phyloP scores from a whole-genome alignment of 352 stramenopile species.

The Pilasporangium apinafurcum region DNA sequence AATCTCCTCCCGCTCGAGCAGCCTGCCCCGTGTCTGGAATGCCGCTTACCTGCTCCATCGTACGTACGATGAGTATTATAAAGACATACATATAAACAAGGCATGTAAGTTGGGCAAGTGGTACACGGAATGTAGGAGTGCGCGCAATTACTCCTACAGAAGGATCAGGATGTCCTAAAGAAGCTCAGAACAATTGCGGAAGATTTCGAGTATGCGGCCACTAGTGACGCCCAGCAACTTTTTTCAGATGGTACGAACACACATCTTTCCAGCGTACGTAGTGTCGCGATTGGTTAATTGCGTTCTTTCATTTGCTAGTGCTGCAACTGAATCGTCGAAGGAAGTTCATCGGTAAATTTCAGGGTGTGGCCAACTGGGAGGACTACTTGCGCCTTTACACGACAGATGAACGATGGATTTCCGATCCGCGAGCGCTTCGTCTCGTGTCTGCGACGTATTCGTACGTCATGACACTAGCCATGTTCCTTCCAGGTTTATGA shows the following conservation, averaged over 20 bases:
- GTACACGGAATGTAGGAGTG: constrained; percentile 15
- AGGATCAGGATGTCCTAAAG: constrained; percentile 16
- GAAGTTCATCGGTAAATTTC: background rate
- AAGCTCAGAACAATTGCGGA: constrained; percentile 36
- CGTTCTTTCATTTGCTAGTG: constrained; percentile 8
- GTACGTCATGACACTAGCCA: constrained; percentile 56
- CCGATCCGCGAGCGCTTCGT: constrained; percentile 21
- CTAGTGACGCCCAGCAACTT: constrained; percentile 23
- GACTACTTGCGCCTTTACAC: constrained; percentile 39
- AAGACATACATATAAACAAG: too few species aligned
- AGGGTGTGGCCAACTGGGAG: constrained; percentile 22
- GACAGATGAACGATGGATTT: constrained; percentile 18
- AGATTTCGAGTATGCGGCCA: constrained; percentile 29
- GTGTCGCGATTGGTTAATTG: too few species aligned
- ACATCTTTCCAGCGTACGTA: too few species aligned
- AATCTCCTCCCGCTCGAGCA: constrained; percentile 10
- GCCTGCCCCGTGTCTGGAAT: constrained; percentile 27
- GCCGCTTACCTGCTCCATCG: constrained; percentile 42
- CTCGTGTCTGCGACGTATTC: constrained; percentile 66
- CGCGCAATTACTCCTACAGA: constrained; percentile 14
- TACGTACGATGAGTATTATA: background rate
- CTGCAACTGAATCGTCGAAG: constrained; percentile 15
- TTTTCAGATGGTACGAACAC: constrained; percentile 30
- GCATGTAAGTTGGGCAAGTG: background rate
- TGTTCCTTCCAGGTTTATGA: constrained; percentile 24